Evolutionary conservation across 495 filamentous ascomycete species (phyloP), one percentile per base, ranked within the genome.

Genomic region (Evansstolkia leycettana): DNA sequence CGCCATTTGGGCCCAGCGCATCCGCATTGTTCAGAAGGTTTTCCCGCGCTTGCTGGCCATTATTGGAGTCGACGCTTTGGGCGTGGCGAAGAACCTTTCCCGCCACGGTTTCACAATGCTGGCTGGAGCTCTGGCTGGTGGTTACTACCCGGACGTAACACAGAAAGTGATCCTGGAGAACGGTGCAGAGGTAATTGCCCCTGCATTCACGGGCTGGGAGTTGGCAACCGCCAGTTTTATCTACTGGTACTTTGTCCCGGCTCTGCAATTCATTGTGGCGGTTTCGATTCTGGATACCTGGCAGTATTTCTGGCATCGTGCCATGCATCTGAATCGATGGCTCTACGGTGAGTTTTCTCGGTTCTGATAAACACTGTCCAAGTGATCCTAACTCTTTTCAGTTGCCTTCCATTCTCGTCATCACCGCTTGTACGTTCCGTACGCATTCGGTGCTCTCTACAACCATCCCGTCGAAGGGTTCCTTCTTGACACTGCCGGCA

Each of bases 361-460:
- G 7, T 16, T 16, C 14, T 17, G 29, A 31, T 17, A 6, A 14
- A 9, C 16, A 15, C 7, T 14, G 13, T 36, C 6, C 9, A 32
- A 29, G 2, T 18, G 14, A 20, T 33, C 10, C 44, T 51, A 37
- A 57, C 36, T 44, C 24, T 15, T n/a, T 15, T 11, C 31, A 90
- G 84, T 75, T 37, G 78, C 78, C 20, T 90, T 94, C 64, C 89
- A 98, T 60, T 85, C 88, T 24, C 77, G 86, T 12, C 90, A 98
- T 58, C 90, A 98, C 65, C 76, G 85, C 12, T 78, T 98, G 17
- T 95, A 95, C 53, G 88, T 95, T 11, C 90, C 90, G 11, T 98
- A 95, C 60, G 90, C 90, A 11, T 98, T 88, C 57, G 90, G 90
- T 37, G 90, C 90, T 16, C 74, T 95, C 26, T 98, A 95, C 65